phyloP scores from a whole-genome alignment of 441 rosid genomes.

The Erodium trifolium region DNA sequence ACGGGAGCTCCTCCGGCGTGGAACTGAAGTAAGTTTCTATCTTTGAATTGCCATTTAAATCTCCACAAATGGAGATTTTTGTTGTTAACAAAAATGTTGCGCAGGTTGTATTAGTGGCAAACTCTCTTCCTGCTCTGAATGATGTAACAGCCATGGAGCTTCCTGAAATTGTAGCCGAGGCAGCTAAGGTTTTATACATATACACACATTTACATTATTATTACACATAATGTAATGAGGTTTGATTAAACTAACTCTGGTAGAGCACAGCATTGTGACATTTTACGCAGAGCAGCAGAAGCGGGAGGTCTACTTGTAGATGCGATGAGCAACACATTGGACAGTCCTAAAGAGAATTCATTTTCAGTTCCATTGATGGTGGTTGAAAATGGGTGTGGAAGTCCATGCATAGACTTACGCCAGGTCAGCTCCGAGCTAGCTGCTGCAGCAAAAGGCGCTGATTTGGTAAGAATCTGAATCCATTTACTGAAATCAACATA shows the following conservation, averaged over 20 bases:
- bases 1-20: constrained; percentile 83
- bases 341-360: constrained; percentile 51
- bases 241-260: constrained; percentile 17
- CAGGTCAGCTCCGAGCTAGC: constrained; percentile 99
- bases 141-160: constrained; percentile 97
- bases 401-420: constrained; percentile 93
- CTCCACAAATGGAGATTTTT: too few species aligned
- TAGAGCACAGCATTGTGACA: constrained; percentile 72
- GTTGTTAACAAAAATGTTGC: constrained; percentile 9
- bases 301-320: constrained; percentile 92
- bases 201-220: background rate
- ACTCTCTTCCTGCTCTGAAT: constrained; percentile 93
- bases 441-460: constrained; percentile 87
- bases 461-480: constrained; percentile 49
- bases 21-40: constrained; percentile 67
- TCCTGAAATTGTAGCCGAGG: constrained; percentile 93
- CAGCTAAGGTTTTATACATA: constrained; percentile 67
- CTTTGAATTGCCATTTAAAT: too few species aligned
- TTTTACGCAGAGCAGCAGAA: constrained; percentile 91
- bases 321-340: constrained; percentile 61
- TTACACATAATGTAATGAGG: too few species aligned
- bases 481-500: constrained; percentile 8
- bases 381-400: constrained; percentile 97
- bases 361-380: constrained; percentile 85
- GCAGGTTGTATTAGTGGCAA: constrained; percentile 95